phyloP scores from a whole-genome alignment of 208 protist genomes.

The Trypanosoma boissoni region DNA sequence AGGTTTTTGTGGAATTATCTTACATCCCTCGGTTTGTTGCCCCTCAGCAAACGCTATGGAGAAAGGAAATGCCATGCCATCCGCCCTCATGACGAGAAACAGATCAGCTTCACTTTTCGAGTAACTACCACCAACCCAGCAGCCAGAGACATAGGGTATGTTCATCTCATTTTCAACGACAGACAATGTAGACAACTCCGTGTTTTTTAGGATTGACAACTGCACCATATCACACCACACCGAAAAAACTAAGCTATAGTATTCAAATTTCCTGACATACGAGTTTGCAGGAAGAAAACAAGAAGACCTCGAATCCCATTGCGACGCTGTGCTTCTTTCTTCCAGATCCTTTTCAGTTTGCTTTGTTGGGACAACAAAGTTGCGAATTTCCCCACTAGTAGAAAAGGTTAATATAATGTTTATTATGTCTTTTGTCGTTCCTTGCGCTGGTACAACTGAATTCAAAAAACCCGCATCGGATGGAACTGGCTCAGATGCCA shows the following conservation, averaged over 20 bases:
- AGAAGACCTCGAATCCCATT: background rate
- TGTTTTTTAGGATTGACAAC: slow-evolving; percentile 15
- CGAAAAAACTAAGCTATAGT: slow-evolving; percentile 15
- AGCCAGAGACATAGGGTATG: slow-evolving; percentile 24
- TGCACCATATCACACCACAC: slow-evolving; percentile 24
- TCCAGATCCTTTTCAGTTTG: background rate
- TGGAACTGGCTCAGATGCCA: slow-evolving; percentile 1
- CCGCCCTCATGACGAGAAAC: slow-evolving; percentile 22
- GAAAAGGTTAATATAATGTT: slow-evolving; percentile 18
- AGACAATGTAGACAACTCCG: background rate
- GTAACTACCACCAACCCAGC: slow-evolving; percentile 6
- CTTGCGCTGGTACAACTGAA: slow-evolving; percentile 3
- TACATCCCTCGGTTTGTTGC: background rate
- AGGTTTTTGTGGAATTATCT: slow-evolving; percentile 9
- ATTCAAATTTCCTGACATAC: slow-evolving; percentile 16
- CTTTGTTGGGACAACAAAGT: slow-evolving; percentile 4
- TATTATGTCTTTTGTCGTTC: slow-evolving; percentile 4
- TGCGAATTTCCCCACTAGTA: background rate
- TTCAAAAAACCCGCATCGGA: slow-evolving; percentile 6
- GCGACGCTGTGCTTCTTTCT: background rate
- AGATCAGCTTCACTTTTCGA: background rate
- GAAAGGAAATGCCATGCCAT: slow-evolving; percentile 19
- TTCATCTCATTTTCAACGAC: slow-evolving; percentile 25
- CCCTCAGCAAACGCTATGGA: slow-evolving; percentile 5
- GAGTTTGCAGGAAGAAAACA: background rate